A percentile compares a stretch with the other conserved stretches of the same genome.
Evolutionary conservation across 1,284 basidiomycete genomes (phyloP).

Genomic region (Ganoderma multipileum): DNA sequence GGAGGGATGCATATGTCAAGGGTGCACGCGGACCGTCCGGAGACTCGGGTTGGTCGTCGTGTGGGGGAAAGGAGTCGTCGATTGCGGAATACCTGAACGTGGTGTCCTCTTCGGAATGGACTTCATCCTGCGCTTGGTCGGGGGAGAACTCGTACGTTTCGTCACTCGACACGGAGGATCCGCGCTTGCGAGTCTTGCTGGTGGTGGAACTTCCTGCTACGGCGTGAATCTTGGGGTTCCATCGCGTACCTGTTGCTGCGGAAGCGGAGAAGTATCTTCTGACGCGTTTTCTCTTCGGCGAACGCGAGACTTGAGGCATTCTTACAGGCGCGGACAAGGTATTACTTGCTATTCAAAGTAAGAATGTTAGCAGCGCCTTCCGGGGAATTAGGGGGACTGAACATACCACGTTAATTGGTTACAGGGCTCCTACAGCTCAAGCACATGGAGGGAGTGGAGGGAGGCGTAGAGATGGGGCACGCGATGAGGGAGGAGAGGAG

Average conservation of each 20-base stretch:
- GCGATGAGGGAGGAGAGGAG: background rate
- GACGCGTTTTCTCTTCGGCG: slow-evolving; percentile 39
- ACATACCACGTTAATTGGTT: background rate
- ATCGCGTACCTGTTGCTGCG: slow-evolving; percentile 34
- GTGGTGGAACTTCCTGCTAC: slow-evolving; percentile 21
- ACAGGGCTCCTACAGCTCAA: background rate
- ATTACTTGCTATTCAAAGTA: background rate
- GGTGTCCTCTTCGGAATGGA: slow-evolving; percentile 34
- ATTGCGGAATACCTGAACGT: slow-evolving; percentile 27
- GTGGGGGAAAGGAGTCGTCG: slow-evolving; percentile 22
- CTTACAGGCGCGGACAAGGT: background rate
- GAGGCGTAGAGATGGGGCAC: background rate
- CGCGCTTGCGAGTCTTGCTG: slow-evolving; percentile 27
- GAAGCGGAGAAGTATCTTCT: slow-evolving; percentile 40
- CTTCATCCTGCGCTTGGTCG: slow-evolving; percentile 26
- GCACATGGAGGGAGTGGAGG: background rate
- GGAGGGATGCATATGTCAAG: slow-evolving; percentile 70
- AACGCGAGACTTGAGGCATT: slow-evolving; percentile 36
- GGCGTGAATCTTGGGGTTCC: slow-evolving; percentile 27
- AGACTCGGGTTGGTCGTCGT: slow-evolving; percentile 27
- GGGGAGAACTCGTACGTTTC: slow-evolving; percentile 31
- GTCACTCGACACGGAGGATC: slow-evolving; percentile 35
- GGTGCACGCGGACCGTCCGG: slow-evolving; percentile 26
- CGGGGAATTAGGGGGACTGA: too few species aligned
- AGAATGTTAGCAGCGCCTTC: background rate